These are phyloP conservation scores for Elongisporangium senticosum DNA, from an alignment of 352 stramenopile species.

Conservation along the genomic window DNA sequence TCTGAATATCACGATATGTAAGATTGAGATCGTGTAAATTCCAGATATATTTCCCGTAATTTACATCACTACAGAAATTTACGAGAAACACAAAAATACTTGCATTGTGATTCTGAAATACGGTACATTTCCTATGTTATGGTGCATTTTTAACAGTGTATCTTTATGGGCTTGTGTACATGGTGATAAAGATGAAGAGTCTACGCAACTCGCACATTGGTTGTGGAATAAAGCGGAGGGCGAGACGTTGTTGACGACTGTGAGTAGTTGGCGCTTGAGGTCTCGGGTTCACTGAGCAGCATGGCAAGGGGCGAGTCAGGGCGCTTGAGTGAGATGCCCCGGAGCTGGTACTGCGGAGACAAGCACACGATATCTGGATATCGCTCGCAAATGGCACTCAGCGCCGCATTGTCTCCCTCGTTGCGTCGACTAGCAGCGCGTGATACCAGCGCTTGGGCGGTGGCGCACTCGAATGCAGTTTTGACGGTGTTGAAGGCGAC, in stretches of 20 bases:
- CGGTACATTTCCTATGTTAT: not conserved
- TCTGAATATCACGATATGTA: not conserved
- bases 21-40: too few species aligned
- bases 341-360: constrained; percentile 2
- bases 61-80: too few species aligned
- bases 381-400: constrained; percentile 31
- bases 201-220: not conserved
- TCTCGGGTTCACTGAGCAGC: not conserved
- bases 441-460: constrained; percentile 18
- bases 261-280: not conserved
- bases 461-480: constrained; percentile 20
- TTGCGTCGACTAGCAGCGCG: constrained; percentile 24
- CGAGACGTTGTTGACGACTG: not conserved
- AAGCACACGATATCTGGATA: constrained; percentile 72
- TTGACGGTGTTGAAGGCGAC: constrained; percentile 28
- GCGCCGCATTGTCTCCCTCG: constrained; percentile 42
- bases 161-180: not conserved
- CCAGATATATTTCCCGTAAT: too few species aligned
- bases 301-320: not conserved
- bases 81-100: too few species aligned
- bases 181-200: not conserved
- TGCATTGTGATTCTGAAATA: not conserved
- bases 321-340: not conserved
- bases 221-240: not conserved
- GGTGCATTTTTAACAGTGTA: not conserved